A percentile compares a stretch with the other conserved stretches of the same genome.
These are phyloP conservation scores for Myochromella boudieri DNA, from an alignment of 768 basidiomycete genomes.

Conservation along the genomic window DNA sequence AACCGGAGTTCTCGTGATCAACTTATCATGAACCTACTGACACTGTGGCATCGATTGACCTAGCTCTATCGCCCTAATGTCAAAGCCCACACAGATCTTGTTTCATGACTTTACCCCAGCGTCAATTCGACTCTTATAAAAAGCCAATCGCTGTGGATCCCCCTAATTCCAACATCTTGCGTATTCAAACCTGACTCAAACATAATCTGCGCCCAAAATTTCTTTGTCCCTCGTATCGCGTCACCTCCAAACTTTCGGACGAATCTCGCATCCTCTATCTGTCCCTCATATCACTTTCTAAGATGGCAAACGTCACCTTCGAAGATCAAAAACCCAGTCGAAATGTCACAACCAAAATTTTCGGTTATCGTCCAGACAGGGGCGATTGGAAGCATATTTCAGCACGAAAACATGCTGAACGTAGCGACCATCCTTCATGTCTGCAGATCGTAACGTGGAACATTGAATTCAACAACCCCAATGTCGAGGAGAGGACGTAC, in stretches of 20 bases:
- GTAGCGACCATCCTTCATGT: conserved; percentile 25
- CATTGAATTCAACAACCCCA: conserved; percentile 46
- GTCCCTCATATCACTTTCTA: no score
- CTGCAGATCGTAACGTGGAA: conserved; percentile 74
- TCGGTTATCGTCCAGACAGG: conserved; percentile 39
- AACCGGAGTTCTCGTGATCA: conserved; percentile 31
- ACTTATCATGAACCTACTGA: conserved; percentile 6
- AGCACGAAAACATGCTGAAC: conserved; percentile 28
- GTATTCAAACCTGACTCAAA: no score
- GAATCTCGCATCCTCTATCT: no score
- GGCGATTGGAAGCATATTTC: conserved; percentile 47
- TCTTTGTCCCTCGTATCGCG: no score
- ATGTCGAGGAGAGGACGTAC: conserved; percentile 42
- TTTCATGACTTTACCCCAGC: conserved; percentile 6
- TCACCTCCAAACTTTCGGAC: no score
- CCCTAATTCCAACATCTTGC: background rate
- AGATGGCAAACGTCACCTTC: conserved; percentile 10
- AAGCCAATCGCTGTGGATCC: background rate
- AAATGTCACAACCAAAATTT: conserved; percentile 31
- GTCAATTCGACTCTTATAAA: conserved; percentile 11
- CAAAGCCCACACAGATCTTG: conserved; percentile 3
- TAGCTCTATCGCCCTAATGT: conserved; percentile 9
- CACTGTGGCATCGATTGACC: conserved; percentile 15
- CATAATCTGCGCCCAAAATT: no score
- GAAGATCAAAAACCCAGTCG: conserved; percentile 24